Percentiles rank a stretch among this genome's conserved stretches.
Evolutionary conservation across 2,329 filamentous ascomycete genomes (phyloP).

Genomic region (Trichoderma harzianum): DNA sequence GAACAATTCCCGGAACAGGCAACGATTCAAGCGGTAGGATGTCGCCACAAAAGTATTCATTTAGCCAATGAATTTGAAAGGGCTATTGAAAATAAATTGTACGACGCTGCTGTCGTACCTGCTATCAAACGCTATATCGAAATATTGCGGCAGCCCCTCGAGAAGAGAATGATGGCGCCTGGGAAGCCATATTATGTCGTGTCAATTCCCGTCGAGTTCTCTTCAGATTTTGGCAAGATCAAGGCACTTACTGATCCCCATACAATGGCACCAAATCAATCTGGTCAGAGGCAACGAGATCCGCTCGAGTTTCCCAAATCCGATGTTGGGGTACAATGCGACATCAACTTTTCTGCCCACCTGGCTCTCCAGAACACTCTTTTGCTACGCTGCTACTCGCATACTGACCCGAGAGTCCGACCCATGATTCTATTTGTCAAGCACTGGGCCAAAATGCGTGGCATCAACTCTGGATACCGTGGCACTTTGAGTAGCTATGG

Average conservation of each 20-base stretch:
- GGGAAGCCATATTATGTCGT: constrained; percentile 30
- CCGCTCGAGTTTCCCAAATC: constrained; percentile 73
- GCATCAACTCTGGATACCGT: constrained; percentile 82
- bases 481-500: constrained; percentile 88
- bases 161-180: constrained; percentile 15
- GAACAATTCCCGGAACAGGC: constrained; percentile 19
- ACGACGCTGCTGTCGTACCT: constrained; percentile 35
- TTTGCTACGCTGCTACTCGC: constrained; percentile 78
- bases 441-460: constrained; percentile 80
- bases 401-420: constrained; percentile 72
- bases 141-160: constrained; percentile 43
- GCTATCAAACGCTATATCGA: constrained; percentile 49
- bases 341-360: constrained; percentile 87
- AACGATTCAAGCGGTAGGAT: constrained; percentile 42
- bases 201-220: constrained; percentile 34
- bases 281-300: constrained; percentile 53
- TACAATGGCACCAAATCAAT: constrained; percentile 48
- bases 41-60: constrained; percentile 53
- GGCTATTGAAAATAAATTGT: constrained; percentile 48
- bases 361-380: constrained; percentile 80
- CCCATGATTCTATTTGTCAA: constrained; percentile 84
- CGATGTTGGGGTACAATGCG: constrained; percentile 79
- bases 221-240: constrained; percentile 41
- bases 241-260: constrained; percentile 47
- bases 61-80: constrained; percentile 54